Conservation (phyloP, 2,329 filamentous ascomycete species). For the Rhexocercosporidium sp. region DNA sequence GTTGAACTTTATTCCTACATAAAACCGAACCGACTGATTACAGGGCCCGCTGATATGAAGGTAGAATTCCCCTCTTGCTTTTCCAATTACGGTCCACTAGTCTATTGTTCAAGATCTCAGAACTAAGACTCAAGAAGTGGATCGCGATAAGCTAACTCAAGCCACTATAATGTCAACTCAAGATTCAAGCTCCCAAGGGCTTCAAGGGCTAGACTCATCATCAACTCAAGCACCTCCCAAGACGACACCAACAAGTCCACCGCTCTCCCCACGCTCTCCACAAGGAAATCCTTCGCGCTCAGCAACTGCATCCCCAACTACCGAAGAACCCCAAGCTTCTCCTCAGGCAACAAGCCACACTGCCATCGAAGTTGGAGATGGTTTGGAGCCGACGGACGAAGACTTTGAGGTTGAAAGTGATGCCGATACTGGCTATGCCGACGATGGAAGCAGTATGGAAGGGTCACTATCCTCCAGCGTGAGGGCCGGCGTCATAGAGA, state of each 20-base stretch:
- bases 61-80: not conserved
- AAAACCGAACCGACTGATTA: not conserved
- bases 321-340: not conserved
- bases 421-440: slow-evolving; percentile 2
- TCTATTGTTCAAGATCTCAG: not conserved
- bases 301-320: not conserved
- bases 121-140: not conserved
- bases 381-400: not conserved
- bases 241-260: not conserved
- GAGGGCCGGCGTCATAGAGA: not conserved
- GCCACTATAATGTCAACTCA: not conserved
- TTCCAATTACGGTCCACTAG: not conserved
- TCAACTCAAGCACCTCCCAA: not conserved
- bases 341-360: not conserved
- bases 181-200: not conserved
- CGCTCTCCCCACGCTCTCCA: not conserved
- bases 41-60: not conserved
- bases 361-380: slow-evolving; percentile 1
- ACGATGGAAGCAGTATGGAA: not conserved
- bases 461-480: not conserved
- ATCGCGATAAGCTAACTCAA: not conserved
- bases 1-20: not conserved
- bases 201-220: not conserved
- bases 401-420: not conserved
- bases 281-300: not conserved